Conservation (phyloP, 805 yeast species). For the Candida odintsovae region DNA sequence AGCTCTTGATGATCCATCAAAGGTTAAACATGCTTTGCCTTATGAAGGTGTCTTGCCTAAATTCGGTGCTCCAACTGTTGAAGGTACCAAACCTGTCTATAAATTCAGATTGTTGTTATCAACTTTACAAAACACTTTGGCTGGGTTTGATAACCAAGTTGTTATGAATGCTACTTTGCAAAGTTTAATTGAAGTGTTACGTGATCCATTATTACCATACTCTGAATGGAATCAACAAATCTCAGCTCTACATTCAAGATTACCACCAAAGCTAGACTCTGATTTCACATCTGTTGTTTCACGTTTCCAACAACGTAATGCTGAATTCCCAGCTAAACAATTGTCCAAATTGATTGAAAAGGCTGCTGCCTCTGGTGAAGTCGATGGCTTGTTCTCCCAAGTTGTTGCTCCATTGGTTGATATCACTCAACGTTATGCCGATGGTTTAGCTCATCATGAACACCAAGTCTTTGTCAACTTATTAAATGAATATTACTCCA, state of each 20-base stretch:
- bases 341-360: conserved; percentile 66
- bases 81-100: conserved; percentile 82
- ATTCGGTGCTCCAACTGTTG: conserved; percentile 74
- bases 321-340: conserved; percentile 92
- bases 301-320: conserved; percentile 56
- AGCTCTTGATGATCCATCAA: conserved; percentile 92
- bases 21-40: conserved; percentile 94
- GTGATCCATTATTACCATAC: conserved; percentile 80
- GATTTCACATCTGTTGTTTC: conserved; percentile 60
- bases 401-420: conserved; percentile 69
- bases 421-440: conserved; percentile 61
- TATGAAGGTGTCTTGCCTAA: conserved; percentile 92
- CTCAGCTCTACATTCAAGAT: conserved; percentile 88
- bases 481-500: conserved; percentile 65
- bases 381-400: conserved; percentile 47
- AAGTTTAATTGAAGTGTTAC: conserved; percentile 64
- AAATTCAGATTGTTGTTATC: conserved; percentile 53
- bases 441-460: conserved; percentile 83
- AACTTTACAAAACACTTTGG: conserved; percentile 71
- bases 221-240: conserved; percentile 85
- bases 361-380: conserved; percentile 43
- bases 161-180: conserved; percentile 81
- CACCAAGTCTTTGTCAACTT: conserved; percentile 65
- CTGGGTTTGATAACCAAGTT: conserved; percentile 94
- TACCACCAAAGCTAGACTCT: conserved; percentile 73